Conservation (phyloP, 306 rosid species). For the Citrullus mucosospermus region DNA sequence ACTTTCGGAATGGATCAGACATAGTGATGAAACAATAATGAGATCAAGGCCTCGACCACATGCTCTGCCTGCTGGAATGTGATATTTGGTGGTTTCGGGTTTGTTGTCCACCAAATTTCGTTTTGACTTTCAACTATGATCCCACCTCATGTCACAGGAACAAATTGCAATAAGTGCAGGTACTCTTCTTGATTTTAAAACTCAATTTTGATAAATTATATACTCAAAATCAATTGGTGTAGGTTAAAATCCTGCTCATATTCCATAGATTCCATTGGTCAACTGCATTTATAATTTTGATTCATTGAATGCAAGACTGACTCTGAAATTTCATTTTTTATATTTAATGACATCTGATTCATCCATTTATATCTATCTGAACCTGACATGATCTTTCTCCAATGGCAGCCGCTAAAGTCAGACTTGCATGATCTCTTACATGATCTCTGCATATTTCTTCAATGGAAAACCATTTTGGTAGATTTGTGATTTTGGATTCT, state of each 20-base stretch:
- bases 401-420: constrained; percentile 11
- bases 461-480: constrained; percentile 19
- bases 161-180: constrained; percentile 31
- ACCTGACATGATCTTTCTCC: background rate
- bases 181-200: background rate
- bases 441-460: constrained; percentile 21
- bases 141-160: constrained; percentile 20
- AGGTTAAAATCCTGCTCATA: background rate
- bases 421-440: constrained; percentile 3
- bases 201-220: background rate
- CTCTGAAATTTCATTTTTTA: background rate
- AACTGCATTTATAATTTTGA: background rate
- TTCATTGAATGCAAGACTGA: background rate
- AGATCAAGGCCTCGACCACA: constrained; percentile 74
- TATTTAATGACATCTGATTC: background rate
- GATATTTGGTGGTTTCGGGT: constrained; percentile 26
- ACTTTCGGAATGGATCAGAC: constrained; percentile 87
- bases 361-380: background rate
- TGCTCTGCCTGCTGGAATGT: constrained; percentile 37
- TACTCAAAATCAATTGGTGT: background rate
- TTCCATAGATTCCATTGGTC: background rate
- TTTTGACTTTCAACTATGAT: constrained; percentile 27
- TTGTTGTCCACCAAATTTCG: constrained; percentile 20
- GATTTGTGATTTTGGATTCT: constrained; percentile 20
- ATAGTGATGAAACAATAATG: constrained; percentile 80